phyloP scores from a whole-genome alignment of 78 protist genomes.

The Fonticula alba region DNA sequence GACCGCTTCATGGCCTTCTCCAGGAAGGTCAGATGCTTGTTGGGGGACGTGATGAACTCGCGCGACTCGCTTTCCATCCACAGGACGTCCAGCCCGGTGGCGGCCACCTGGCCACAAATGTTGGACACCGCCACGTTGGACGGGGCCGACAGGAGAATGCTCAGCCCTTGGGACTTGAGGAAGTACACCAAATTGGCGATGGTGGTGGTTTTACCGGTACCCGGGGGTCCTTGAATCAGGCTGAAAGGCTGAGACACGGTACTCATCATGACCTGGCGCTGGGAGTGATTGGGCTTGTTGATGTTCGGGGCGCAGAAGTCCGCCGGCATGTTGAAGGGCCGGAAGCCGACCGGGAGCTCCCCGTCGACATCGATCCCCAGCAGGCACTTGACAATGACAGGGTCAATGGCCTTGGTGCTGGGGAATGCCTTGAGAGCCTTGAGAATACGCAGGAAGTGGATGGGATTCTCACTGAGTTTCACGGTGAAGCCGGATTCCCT shows the following conservation, averaged over 20 bases:
- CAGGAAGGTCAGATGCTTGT: constrained; percentile 84
- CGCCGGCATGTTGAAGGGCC: too few species aligned
- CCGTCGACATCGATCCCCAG: too few species aligned
- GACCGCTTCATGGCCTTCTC: too few species aligned
- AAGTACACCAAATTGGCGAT: constrained; percentile 91
- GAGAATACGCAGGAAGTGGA: too few species aligned
- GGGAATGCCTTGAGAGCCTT: too few species aligned
- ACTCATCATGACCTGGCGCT: constrained; percentile 54
- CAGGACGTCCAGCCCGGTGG: constrained; percentile 91
- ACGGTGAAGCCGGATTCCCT: too few species aligned
- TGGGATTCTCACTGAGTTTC: too few species aligned
- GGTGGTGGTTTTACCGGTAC: constrained; percentile 93
- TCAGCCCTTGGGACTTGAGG: constrained; percentile 21
- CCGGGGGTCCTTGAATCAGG: constrained; percentile 74
- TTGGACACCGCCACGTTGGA: constrained; percentile 98
- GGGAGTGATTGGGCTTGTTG: constrained; percentile 80
- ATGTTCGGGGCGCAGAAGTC: constrained; percentile 49
- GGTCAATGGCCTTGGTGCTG: too few species aligned
- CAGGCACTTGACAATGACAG: too few species aligned
- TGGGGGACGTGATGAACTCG: constrained; percentile 72
- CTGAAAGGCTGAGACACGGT: constrained; percentile 66
- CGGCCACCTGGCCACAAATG: constrained; percentile 76
- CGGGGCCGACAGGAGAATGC: constrained; percentile 93
- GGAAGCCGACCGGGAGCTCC: too few species aligned
- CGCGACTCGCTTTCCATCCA: constrained; percentile 86